Conservation (phyloP, 164 flowering plant genomes). For the Berberis thunbergii region DNA sequence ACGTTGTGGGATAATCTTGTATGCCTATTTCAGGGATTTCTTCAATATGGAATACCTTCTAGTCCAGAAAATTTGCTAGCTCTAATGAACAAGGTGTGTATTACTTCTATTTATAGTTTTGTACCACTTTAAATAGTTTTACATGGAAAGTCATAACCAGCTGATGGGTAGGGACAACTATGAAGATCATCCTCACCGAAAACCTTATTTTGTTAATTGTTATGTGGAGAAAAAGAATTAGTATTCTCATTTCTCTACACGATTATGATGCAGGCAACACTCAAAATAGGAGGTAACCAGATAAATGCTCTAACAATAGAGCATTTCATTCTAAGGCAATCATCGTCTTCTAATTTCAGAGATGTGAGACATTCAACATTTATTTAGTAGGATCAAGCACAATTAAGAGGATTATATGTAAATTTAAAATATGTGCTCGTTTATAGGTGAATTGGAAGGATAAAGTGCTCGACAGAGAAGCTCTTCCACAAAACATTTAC, state of each 20-base stretch:
- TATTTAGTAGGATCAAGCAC: not conserved
- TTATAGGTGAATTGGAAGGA: slow-evolving; percentile 26
- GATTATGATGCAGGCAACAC: slow-evolving; percentile 46
- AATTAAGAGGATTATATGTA: too few species aligned
- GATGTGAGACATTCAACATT: slow-evolving; percentile 26
- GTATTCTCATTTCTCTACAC: too few species aligned
- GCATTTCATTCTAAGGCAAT: slow-evolving; percentile 58
- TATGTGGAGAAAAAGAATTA: too few species aligned
- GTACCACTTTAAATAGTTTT: too few species aligned
- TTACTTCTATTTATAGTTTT: too few species aligned
- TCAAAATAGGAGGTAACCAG: slow-evolving; percentile 71
- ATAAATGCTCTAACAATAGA: slow-evolving; percentile 79
- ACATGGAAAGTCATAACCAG: too few species aligned
- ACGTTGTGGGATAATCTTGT: not conserved
- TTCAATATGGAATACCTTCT: slow-evolving; percentile 74
- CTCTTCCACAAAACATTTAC: slow-evolving; percentile 34
- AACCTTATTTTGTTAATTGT: too few species aligned
- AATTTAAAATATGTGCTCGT: not conserved
- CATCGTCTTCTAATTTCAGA: slow-evolving; percentile 20
- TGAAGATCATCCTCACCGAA: too few species aligned
- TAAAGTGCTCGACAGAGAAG: slow-evolving; percentile 38
- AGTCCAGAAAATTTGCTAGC: slow-evolving; percentile 43
- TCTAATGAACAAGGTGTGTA: slow-evolving; percentile 66
- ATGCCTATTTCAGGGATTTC: slow-evolving; percentile 56
- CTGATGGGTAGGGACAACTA: too few species aligned